Evolutionary conservation across 148 eudicot species (phyloP), one percentile per base, ranked within the genome.

Genomic region (Talinum fruticosum): DNA sequence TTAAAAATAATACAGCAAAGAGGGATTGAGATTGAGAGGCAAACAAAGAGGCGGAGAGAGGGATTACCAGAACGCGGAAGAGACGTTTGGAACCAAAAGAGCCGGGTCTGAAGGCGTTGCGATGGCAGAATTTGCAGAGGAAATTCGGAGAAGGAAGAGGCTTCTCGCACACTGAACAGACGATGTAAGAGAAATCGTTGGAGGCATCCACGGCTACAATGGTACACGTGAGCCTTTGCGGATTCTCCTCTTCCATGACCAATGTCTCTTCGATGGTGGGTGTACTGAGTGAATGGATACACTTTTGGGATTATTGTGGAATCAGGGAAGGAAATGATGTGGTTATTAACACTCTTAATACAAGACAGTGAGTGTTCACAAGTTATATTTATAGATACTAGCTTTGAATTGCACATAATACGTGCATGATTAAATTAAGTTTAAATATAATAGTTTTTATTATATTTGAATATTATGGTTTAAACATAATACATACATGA

Each of bases 161-260:
- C 74, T 73, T 89, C 65, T 93, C 97, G 47, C 97, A 93, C n/a
- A 82, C 51, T 54, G 93, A 83, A 67, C 97, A 93, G 0, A 90
- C 91, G 75, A 85, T 80, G 88, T 93, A 93, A 8, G 69, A 82
- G 76, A 89, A 80, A 45, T 79, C 74, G 54, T 75, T 79, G 64
- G 66, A 61, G 79, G 82, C 82, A 81, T 93, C 91, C 15, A 90
- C 76, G 29, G 87, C 88, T 29, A 92, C 86, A n/a, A 90, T 85
- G 10, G 85, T 68, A 84, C 90, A 87, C 23, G 67, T 79, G 34
- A 84, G 53, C 14, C 85, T 82, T 28, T 77, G 75, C 29, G 61
- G 28, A 23, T 66, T 79, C 14, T 49, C 51, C 19, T 66, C 53
- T 53, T 28, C 82, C 82, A 79, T 79, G 12, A 59, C 57, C 2